Conservation (phyloP, 495 filamentous ascomycete genomes). For the Amniculicola lignicola region DNA sequence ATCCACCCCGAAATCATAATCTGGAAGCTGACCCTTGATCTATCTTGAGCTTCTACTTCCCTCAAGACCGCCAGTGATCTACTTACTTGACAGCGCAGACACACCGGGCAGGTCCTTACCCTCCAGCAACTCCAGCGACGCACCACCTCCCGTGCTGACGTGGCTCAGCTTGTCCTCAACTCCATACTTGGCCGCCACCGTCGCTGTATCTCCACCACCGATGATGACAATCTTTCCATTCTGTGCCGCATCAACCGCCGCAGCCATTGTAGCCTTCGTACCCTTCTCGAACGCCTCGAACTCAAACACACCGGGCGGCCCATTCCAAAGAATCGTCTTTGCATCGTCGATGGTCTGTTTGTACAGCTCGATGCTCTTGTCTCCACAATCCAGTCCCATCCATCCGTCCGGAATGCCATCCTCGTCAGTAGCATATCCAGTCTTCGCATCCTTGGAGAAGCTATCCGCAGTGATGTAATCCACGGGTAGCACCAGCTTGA, state of each 20-base stretch:
- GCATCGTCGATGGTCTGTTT: slow-evolving; percentile 78
- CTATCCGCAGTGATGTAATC: slow-evolving; percentile 97
- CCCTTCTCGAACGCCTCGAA: slow-evolving; percentile 88
- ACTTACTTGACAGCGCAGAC: slow-evolving; percentile 88
- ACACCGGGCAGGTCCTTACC: slow-evolving; percentile 97
- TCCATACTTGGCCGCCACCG: slow-evolving; percentile 94
- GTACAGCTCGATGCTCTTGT: slow-evolving; percentile 80
- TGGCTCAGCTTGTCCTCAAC: slow-evolving; percentile 96
- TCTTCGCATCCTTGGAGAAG: slow-evolving; percentile 80
- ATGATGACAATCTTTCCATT: slow-evolving; percentile 93
- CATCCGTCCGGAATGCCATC: slow-evolving; percentile 92
- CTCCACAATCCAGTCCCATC: slow-evolving; percentile 94
- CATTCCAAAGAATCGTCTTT: slow-evolving; percentile 99
- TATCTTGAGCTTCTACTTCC: slow-evolving; percentile 24
- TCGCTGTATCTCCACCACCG: slow-evolving; percentile 96
- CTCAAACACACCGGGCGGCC: slow-evolving; percentile 92
- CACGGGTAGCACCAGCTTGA: slow-evolving; percentile 88
- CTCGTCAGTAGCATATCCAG: slow-evolving; percentile 77
- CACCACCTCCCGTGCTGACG: slow-evolving; percentile 95
- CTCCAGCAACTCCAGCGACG: slow-evolving; percentile 92
- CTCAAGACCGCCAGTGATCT: slow-evolving; percentile 28
- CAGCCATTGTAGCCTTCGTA: slow-evolving; percentile 86
- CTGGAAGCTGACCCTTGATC: slow-evolving; percentile 27
- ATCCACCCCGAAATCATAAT: too few species aligned
- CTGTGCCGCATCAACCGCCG: slow-evolving; percentile 73